Conservation (phyloP, 2,329 filamentous ascomycete genomes). For the Pseudovirgaria hyperparasitica region DNA sequence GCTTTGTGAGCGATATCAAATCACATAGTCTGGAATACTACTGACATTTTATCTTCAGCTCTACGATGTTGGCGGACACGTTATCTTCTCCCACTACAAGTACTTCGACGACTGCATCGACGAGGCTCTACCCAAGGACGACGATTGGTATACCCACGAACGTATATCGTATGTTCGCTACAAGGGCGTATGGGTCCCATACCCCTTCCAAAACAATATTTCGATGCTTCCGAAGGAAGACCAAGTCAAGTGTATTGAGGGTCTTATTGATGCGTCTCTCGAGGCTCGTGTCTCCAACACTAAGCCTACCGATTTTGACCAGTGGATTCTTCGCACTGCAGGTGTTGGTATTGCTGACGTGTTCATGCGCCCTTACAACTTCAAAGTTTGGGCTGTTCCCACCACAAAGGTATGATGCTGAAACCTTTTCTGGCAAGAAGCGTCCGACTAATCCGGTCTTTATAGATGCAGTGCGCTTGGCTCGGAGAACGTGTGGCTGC, state of each 20-base stretch:
- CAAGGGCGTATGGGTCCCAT: slow-evolving; percentile 93
- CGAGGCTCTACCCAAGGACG: slow-evolving; percentile 84
- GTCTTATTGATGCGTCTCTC: slow-evolving; percentile 87
- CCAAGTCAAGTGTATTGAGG: slow-evolving; percentile 86
- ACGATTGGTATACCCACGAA: slow-evolving; percentile 96
- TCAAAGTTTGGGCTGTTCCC: slow-evolving; percentile 98
- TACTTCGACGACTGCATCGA: slow-evolving; percentile 99
- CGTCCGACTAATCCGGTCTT: slow-evolving; percentile 2
- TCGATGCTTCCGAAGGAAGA: slow-evolving; percentile 96
- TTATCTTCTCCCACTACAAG: slow-evolving; percentile 99
- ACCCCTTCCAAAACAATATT: slow-evolving; percentile 99
- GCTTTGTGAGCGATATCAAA: slow-evolving; percentile 62
- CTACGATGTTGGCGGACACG: slow-evolving; percentile 96
- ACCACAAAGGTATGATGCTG: slow-evolving; percentile 69
- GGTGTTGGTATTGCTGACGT: slow-evolving; percentile 81
- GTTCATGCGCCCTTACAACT: slow-evolving; percentile 99
- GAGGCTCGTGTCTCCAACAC: slow-evolving; percentile 75
- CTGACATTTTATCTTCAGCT: slow-evolving; percentile 39
- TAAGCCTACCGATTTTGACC: slow-evolving; percentile 94
- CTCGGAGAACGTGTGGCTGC: slow-evolving; percentile 96
- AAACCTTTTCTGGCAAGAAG: neutral
- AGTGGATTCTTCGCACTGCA: slow-evolving; percentile 93
- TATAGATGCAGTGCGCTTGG: slow-evolving; percentile 96
- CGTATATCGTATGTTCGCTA: slow-evolving; percentile 98
- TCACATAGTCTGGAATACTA: slow-evolving; percentile 7